These are phyloP conservation scores for Aquilaria yunnanensis DNA, from an alignment of 345 rosid genomes.

Conservation along the genomic window DNA sequence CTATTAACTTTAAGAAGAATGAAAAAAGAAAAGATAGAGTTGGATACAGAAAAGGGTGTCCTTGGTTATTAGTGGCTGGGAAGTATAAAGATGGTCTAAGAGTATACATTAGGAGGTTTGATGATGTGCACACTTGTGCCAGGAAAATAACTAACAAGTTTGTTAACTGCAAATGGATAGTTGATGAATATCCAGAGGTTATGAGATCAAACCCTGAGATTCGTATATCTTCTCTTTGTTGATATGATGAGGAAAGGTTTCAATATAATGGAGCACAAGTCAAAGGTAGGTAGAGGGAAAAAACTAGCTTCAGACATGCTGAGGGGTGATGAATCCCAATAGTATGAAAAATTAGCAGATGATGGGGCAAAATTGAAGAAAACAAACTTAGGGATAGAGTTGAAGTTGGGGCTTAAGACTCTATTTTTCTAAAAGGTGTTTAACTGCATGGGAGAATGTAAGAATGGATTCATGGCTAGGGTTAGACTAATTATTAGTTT, in stretches of 20 bases:
- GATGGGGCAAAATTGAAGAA: neutral
- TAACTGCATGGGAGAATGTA: neutral
- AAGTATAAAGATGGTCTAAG: no score
- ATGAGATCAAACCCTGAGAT: neutral
- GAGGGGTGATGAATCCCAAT: neutral
- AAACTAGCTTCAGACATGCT: neutral
- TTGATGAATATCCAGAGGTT: no score
- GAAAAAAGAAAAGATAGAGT: no score
- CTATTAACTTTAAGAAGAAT: no score
- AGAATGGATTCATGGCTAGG: neutral
- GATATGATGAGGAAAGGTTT: neutral
- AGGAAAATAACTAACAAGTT: neutral
- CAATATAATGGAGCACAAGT: neutral
- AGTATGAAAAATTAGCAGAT: no score
- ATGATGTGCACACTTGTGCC: neutral
- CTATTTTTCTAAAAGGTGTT: neutral
- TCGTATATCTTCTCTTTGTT: neutral
- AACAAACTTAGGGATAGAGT: neutral
- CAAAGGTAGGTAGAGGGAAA: neutral
- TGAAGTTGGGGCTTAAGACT: neutral
- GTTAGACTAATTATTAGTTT: neutral
- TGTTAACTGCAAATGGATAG: neutral
- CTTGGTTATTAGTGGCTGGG: no score
- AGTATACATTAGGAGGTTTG: neutral
- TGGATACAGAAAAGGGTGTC: no score